Conservation (phyloP, 768 basidiomycete species). For the Cubamyces lactineus region DNA sequence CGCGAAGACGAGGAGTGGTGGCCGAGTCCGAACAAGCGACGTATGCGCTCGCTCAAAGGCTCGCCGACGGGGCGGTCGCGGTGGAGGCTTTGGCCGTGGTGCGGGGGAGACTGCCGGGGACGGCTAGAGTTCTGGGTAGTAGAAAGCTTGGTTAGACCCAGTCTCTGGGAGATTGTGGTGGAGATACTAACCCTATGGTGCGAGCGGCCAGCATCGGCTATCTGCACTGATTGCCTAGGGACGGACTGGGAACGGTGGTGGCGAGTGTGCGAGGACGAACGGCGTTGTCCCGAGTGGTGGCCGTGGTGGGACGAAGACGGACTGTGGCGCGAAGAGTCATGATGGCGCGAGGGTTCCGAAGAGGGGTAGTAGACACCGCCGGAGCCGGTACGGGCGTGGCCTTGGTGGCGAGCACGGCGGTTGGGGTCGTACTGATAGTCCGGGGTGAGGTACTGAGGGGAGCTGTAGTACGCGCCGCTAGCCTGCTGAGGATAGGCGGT, state of each 20-base stretch:
- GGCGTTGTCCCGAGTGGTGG: conserved; percentile 19
- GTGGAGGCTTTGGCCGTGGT: conserved; percentile 6
- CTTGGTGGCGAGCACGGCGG: conserved; percentile 25
- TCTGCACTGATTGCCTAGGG: conserved; percentile 11
- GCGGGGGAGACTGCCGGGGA: conserved; percentile 13
- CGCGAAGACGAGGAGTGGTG: conserved; percentile 22
- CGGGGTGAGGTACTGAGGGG: conserved; percentile 19
- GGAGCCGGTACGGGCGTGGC: conserved; percentile 25
- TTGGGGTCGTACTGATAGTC: conserved; percentile 21
- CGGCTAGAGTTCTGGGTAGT: conserved; percentile 17
- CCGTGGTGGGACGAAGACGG: conserved; percentile 17
- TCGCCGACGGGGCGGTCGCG: conserved; percentile 24
- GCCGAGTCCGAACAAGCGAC: conserved; percentile 41
- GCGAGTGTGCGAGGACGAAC: conserved; percentile 26
- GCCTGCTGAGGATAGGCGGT: conserved; percentile 17
- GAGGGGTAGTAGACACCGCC: conserved; percentile 23
- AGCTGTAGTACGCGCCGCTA: conserved; percentile 22
- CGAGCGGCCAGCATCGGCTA: conserved; percentile 5
- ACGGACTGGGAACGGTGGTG: conserved; percentile 24
- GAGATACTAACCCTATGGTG: conserved; percentile 22
- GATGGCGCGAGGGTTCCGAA: conserved; percentile 15
- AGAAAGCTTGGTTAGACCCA: neutral
- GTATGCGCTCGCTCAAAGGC: conserved; percentile 42
- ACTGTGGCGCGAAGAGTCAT: conserved; percentile 9
- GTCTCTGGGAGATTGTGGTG: neutral